Conservation (phyloP, 495 filamentous ascomycete genomes). For the Penicillium cosmopolitanum region DNA sequence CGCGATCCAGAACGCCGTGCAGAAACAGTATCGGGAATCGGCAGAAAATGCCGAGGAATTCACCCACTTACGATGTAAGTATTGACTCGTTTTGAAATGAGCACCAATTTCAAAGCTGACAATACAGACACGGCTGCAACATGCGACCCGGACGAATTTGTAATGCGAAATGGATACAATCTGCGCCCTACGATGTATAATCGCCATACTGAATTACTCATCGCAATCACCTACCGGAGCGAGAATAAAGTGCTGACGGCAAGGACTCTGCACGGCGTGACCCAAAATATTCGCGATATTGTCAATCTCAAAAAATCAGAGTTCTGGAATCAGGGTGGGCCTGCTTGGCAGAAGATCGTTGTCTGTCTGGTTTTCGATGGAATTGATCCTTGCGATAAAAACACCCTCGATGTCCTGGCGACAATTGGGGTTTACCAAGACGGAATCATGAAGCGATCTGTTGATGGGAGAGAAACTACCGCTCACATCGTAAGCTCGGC, state of each 20-base stretch:
- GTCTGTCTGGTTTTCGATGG: slow-evolving; percentile 96
- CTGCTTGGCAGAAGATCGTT: slow-evolving; percentile 99
- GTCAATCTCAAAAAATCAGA: slow-evolving; percentile 96
- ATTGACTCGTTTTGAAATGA: neutral
- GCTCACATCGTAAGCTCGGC: slow-evolving; percentile 74
- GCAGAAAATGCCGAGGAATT: slow-evolving; percentile 89
- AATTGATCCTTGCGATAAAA: slow-evolving; percentile 96
- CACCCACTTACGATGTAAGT: slow-evolving; percentile 88
- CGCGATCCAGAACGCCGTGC: slow-evolving; percentile 93
- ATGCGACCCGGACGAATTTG: slow-evolving; percentile 98
- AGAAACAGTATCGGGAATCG: slow-evolving; percentile 84
- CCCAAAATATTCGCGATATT: slow-evolving; percentile 98
- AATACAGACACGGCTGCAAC: slow-evolving; percentile 85
- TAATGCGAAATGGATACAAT: slow-evolving; percentile 98
- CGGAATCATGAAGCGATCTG: slow-evolving; percentile 96
- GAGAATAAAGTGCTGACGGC: slow-evolving; percentile 94
- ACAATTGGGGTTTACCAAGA: slow-evolving; percentile 97
- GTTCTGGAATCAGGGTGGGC: slow-evolving; percentile 98
- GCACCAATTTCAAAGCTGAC: neutral
- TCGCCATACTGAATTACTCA: slow-evolving; percentile 92
- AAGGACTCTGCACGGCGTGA: slow-evolving; percentile 91
- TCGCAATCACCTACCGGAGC: slow-evolving; percentile 98
- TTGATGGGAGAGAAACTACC: slow-evolving; percentile 92
- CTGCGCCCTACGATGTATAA: slow-evolving; percentile 99
- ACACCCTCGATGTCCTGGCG: slow-evolving; percentile 88